Conservation (phyloP, 2,329 filamentous ascomycete genomes). For the Fusarium burgessii region DNA sequence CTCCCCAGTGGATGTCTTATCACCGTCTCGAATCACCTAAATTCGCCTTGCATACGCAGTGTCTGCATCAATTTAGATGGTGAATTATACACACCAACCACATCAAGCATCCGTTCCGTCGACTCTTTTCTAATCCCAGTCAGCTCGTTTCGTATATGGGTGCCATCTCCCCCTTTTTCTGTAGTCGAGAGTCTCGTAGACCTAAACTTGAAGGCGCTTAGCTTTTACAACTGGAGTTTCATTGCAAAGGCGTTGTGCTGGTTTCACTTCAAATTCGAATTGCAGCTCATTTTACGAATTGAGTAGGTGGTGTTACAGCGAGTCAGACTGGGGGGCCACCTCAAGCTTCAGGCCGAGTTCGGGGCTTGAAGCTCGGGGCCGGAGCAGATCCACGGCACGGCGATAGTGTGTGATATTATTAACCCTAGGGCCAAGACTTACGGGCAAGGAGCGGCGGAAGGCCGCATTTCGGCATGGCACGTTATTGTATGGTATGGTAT, state of each 20-base stretch:
- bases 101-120: constrained; percentile 17
- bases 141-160: constrained; percentile 17
- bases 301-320: constrained; percentile 36
- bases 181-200: background rate
- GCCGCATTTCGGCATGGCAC: constrained; percentile 24
- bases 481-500: background rate
- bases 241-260: constrained; percentile 27
- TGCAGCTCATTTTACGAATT: constrained; percentile 35
- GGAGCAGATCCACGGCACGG: constrained; percentile 33
- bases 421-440: constrained; percentile 19
- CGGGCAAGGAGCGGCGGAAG: constrained; percentile 27
- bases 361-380: constrained; percentile 41
- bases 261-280: constrained; percentile 26
- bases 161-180: constrained; percentile 17
- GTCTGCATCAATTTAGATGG: constrained; percentile 15
- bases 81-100: constrained; percentile 24
- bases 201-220: constrained; percentile 37
- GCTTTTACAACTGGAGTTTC: constrained; percentile 35
- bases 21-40: constrained; percentile 31
- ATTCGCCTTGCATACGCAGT: constrained; percentile 37
- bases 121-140: constrained; percentile 12
- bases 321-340: constrained; percentile 40
- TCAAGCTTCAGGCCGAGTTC: constrained; percentile 44
- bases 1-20: constrained; percentile 22
- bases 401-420: constrained; percentile 24